Evolutionary conservation across 192 early-diverging fungal genomes (phyloP).

Genomic region (Podila epigama): DNA sequence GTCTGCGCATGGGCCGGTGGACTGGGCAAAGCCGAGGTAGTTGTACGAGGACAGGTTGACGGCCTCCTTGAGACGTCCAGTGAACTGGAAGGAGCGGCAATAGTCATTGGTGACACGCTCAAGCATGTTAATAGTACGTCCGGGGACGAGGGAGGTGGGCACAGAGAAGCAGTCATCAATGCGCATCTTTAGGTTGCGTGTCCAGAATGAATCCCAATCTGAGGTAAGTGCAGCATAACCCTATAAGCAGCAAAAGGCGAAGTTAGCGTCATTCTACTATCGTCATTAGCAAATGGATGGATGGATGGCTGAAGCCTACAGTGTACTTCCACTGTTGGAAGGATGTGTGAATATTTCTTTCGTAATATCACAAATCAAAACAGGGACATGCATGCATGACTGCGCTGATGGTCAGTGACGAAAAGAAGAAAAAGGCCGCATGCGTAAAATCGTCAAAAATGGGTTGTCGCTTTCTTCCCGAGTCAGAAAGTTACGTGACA

Average conservation of each 20-base stretch:
- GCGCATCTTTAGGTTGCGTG: slow-evolving; percentile 78
- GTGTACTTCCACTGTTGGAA: too few species aligned
- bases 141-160: slow-evolving; percentile 93
- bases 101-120: slow-evolving; percentile 88
- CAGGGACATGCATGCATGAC: too few species aligned
- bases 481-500: not conserved
- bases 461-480: too few species aligned
- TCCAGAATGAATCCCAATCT: slow-evolving; percentile 98
- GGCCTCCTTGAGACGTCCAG: slow-evolving; percentile 78
- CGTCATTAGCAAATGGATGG: too few species aligned
- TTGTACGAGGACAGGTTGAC: slow-evolving; percentile 98
- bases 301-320: too few species aligned
- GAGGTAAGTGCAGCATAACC: slow-evolving; percentile 93
- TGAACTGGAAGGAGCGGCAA: slow-evolving; percentile 86
- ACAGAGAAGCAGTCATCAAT: slow-evolving; percentile 95
- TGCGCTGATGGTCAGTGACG: too few species aligned
- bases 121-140: slow-evolving; percentile 82
- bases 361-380: too few species aligned
- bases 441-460: not conserved
- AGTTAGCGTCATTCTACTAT: not conserved
- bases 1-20: slow-evolving; percentile 92
- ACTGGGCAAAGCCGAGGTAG: slow-evolving; percentile 97
- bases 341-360: too few species aligned
- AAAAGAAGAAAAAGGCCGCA: not conserved
- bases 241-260: slow-evolving; percentile 44